Evolutionary conservation across 2,329 filamentous ascomycete genomes (phyloP), one percentile per base, ranked within the genome.

Genomic region (Helotiales sp.): DNA sequence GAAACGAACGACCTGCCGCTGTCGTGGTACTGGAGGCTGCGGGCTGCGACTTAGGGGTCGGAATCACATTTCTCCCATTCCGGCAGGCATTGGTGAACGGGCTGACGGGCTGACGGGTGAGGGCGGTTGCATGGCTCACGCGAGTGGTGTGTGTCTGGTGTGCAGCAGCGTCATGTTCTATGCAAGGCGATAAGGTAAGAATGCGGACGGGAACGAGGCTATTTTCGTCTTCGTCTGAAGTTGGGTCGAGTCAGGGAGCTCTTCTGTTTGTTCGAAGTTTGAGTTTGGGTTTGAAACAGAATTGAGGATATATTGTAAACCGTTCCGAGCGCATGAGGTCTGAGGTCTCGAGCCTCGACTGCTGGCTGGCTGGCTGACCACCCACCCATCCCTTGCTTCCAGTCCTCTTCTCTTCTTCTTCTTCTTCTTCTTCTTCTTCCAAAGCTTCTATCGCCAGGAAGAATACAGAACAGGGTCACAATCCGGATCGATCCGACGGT

Each of bases 101-200:
- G 47, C 37, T 30, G 52, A 26, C 24, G 49, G 49, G 5, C 22
- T 17, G 30, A 17, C 22, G n/a, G n/a, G n/a, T n/a, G 24, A 57
- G 20, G 20, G 54, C 24, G 40, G 60, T n/a, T 52, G 60, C 60
- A 52, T 62, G 60, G 52, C 20, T 59, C 34, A 30, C 26, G 34
- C 22, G 22, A n/a, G 37, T 45, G 37, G 24, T 58, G 47, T 24
- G 47, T 24, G 22, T 24, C 15, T 20, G 52, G 15, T 6, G 30
- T 24, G 57, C 37, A 26, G 57, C 22, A 40, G 24, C 43, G 37
- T 30, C 57, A 60, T 45, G 40, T 32, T 30, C 4, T 49, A 69
- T 67, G 64, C 67, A 67, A 47, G 61, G 67, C 64, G 67, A 69
- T 67, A 69, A 69, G 62, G 37, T 67, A 69, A 69, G 62, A 28